Percentiles rank a stretch among this genome's conserved stretches.
phyloP scores from a whole-genome alignment of 73 alveolate species.

The Diophrys sp. region DNA sequence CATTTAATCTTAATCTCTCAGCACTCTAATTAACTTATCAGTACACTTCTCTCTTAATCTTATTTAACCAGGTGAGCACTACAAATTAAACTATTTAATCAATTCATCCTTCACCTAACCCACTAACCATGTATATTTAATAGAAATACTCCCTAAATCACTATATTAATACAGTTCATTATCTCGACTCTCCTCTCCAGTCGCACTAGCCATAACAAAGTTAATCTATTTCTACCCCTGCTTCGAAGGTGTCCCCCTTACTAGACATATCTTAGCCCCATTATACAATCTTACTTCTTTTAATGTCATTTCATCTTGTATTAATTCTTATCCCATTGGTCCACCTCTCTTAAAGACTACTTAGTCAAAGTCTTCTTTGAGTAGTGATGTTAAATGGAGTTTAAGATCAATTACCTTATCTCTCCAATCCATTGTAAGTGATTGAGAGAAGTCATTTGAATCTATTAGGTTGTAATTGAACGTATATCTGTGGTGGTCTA shows the following conservation, averaged over 20 bases:
- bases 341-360: slow-evolving; percentile 35
- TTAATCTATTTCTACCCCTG: slow-evolving; percentile 21
- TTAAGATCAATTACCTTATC: slow-evolving; percentile 7
- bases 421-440: slow-evolving; percentile 21
- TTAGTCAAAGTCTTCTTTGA: slow-evolving; percentile 13
- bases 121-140: background rate
- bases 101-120: slow-evolving; percentile 1
- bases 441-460: slow-evolving; percentile 3
- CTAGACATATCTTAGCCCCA: slow-evolving; percentile 13
- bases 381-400: slow-evolving; percentile 7
- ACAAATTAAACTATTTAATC: background rate
- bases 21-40: slow-evolving; percentile 11
- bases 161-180: background rate
- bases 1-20: slow-evolving; percentile 15
- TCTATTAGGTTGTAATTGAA: slow-evolving; percentile 31
- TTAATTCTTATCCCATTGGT: slow-evolving; percentile 25
- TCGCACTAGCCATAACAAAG: slow-evolving; percentile 7
- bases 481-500: slow-evolving; percentile 39
- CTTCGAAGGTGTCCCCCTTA: slow-evolving; percentile 14
- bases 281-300: slow-evolving; percentile 32
- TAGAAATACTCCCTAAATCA: slow-evolving; percentile 12
- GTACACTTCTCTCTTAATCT: slow-evolving; percentile 25
- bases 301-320: slow-evolving; percentile 35
- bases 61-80: slow-evolving; percentile 26
- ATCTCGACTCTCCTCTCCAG: background rate